Conservation (phyloP, 2,329 filamentous ascomycete genomes). For the Botryotinia calthae region DNA sequence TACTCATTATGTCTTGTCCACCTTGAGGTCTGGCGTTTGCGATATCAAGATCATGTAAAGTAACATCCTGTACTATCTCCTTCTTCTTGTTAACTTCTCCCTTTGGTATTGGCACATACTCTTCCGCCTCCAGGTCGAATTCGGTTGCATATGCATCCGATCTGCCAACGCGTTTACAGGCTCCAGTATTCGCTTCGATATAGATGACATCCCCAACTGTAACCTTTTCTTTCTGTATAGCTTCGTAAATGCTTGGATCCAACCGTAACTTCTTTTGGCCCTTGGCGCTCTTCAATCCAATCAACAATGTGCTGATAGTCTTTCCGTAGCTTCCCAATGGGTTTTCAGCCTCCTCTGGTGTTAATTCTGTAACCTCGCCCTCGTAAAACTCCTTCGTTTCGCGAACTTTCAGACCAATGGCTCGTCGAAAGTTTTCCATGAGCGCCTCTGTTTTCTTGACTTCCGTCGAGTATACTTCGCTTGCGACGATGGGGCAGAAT, state of each 20-base stretch:
- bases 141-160: conserved; percentile 97
- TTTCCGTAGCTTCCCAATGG: conserved; percentile 94
- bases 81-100: conserved; percentile 99
- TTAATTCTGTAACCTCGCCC: conserved; percentile 96
- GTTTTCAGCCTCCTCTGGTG: conserved; percentile 97
- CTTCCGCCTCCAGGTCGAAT: conserved; percentile 97
- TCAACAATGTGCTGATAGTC: conserved; percentile 93
- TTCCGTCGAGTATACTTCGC: conserved; percentile 95
- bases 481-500: conserved; percentile 96
- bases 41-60: conserved; percentile 92
- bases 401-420: conserved; percentile 93
- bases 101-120: conserved; percentile 98
- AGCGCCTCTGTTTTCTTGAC: conserved; percentile 99
- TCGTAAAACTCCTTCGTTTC: conserved; percentile 99
- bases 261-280: conserved; percentile 97
- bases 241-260: conserved; percentile 98
- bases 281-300: conserved; percentile 91
- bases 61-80: conserved; percentile 98
- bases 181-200: conserved; percentile 97
- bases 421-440: conserved; percentile 98
- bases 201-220: conserved; percentile 97
- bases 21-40: conserved; percentile 94
- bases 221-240: conserved; percentile 96
- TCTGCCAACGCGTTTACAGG: conserved; percentile 93
- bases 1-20: conserved; percentile 99